Conservation (phyloP, 1,139 yeast genomes). For the Blastobotrys raffinosifermentans region DNA sequence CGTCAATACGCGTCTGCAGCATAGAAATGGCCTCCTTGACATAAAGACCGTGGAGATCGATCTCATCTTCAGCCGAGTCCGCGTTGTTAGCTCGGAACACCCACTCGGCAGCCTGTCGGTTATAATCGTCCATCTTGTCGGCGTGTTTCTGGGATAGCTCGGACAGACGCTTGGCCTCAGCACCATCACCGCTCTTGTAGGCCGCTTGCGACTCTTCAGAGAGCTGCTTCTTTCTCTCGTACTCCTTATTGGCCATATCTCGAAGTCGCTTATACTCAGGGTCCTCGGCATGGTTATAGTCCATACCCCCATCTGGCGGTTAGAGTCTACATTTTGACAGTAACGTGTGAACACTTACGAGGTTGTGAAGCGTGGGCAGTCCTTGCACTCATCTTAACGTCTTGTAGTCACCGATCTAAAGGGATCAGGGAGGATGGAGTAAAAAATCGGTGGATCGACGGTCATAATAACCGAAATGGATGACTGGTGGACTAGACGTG, state of each 20-base stretch:
- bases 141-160: conserved; percentile 58
- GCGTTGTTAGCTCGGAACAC: conserved; percentile 85
- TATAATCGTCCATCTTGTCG: conserved; percentile 59
- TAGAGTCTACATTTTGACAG: no score
- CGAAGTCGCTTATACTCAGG: conserved; percentile 55
- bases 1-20: conserved; percentile 65
- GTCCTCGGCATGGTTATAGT: conserved; percentile 38
- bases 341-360: no score
- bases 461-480: no score
- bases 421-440: no score
- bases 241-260: conserved; percentile 62
- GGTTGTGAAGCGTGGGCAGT: no score
- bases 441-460: no score
- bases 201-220: conserved; percentile 72
- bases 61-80: conserved; percentile 77
- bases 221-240: conserved; percentile 48
- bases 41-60: conserved; percentile 86
- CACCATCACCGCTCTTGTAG: conserved; percentile 65
- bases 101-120: conserved; percentile 80
- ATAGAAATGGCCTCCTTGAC: conserved; percentile 83
- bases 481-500: no score
- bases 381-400: no score
- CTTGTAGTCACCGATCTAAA: no score
- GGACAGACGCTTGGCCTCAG: conserved; percentile 66
- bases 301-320: no score